A percentile compares a stretch with the other conserved stretches of the same genome.
Conservation (phyloP, 208 protist species). For the Vickermania spadyakhi region DNA sequence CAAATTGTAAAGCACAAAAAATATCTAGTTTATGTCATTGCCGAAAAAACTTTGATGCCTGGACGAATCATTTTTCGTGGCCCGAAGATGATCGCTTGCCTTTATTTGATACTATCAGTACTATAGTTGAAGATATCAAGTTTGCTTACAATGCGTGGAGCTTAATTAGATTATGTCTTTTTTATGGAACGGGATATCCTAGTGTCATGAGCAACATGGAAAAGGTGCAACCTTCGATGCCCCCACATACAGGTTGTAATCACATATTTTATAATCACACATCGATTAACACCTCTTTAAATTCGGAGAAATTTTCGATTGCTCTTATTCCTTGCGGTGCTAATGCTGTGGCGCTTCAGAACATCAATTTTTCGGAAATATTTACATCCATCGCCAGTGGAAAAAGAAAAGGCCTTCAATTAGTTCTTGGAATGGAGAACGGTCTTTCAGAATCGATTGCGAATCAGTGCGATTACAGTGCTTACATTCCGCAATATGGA, state of each 20-base stretch:
- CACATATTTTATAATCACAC: constrained; percentile 66
- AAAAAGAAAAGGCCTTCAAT: constrained; percentile 7
- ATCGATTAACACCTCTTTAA: constrained; percentile 15
- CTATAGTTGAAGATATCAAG: constrained; percentile 72
- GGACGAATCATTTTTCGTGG: background rate
- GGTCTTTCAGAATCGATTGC: constrained; percentile 32
- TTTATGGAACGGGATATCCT: constrained; percentile 55
- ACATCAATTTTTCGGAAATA: constrained; percentile 22
- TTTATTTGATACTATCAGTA: constrained; percentile 3
- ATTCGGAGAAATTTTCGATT: constrained; percentile 17
- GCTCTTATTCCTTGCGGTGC: constrained; percentile 60
- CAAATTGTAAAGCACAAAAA: too few relatives aligned
- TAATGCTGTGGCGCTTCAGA: constrained; percentile 30
- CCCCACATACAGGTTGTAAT: constrained; percentile 51
- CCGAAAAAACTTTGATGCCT: constrained; percentile 3
- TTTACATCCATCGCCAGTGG: background rate
- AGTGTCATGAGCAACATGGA: constrained; percentile 47
- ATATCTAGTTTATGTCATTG: too few relatives aligned
- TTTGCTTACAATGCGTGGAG: constrained; percentile 86
- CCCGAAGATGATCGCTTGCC: background rate
- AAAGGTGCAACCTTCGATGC: constrained; percentile 58
- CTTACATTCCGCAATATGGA: constrained; percentile 82
- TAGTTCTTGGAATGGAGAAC: constrained; percentile 84
- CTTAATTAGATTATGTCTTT: constrained; percentile 59
- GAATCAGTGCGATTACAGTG: constrained; percentile 32